Percentiles rank a stretch among this genome's conserved stretches.
Conservation (phyloP, 495 filamentous ascomycete genomes). For the Penicillium macrosclerotiorum region DNA sequence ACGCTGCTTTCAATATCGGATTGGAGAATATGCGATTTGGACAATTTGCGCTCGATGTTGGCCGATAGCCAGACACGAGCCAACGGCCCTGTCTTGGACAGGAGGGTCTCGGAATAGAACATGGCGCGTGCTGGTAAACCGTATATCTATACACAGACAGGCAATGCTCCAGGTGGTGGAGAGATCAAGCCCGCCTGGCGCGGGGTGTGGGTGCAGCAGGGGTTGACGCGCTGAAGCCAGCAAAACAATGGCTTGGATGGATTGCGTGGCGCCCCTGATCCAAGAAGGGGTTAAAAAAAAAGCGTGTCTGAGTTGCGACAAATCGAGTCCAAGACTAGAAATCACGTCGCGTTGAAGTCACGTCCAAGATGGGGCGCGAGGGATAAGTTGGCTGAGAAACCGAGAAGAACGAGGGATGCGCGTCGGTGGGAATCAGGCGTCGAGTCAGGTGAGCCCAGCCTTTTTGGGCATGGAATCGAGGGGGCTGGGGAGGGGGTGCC, state of each 20-base stretch:
- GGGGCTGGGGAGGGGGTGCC: conserved; percentile 25
- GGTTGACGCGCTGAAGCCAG: conserved; percentile 39
- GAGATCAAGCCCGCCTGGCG: conserved; percentile 36
- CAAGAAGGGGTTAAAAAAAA: not conserved
- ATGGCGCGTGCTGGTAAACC: conserved; percentile 50
- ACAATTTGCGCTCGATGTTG: conserved; percentile 95
- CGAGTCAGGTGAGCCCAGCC: conserved; percentile 14
- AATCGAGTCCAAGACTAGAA: conserved; percentile 3
- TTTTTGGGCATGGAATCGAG: conserved; percentile 16
- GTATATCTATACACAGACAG: conserved; percentile 8
- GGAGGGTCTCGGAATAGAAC: conserved; percentile 97
- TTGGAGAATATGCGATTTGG: conserved; percentile 89
- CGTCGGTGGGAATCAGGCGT: conserved; percentile 28
- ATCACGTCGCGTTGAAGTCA: conserved; percentile 15
- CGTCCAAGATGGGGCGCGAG: conserved; percentile 19
- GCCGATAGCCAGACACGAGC: conserved; percentile 97
- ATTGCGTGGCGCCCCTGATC: not conserved
- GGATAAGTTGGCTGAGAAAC: conserved; percentile 29
- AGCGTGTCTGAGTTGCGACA: not conserved
- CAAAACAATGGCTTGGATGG: conserved; percentile 34
- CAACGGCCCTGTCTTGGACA: conserved; percentile 94
- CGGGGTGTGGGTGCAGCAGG: conserved; percentile 36
- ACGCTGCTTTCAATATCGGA: conserved; percentile 92
- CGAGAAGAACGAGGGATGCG: conserved; percentile 21
- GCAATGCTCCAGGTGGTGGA: conserved; percentile 10